Conservation (phyloP, 139 green algal species). For the Zygnema cylindricum region DNA sequence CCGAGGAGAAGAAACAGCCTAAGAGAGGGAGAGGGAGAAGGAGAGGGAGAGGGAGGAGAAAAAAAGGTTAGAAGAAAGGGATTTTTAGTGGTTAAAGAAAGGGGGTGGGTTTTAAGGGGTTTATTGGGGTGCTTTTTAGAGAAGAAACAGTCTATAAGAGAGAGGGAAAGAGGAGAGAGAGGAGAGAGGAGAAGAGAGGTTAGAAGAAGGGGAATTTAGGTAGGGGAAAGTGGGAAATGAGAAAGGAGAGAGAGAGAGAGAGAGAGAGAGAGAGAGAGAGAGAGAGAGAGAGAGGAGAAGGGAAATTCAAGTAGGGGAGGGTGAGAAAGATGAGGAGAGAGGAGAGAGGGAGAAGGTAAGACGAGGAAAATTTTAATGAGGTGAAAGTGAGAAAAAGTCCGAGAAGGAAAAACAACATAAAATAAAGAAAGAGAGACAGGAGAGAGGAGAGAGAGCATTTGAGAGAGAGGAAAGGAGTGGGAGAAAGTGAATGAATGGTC, state of each 20-base stretch:
- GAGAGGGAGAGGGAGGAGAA: background rate
- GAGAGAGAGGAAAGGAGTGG: slow-evolving; percentile 22
- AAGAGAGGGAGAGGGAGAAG: background rate
- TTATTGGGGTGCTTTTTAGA: background rate
- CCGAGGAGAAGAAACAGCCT: slow-evolving; percentile 41
- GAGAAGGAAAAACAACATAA: slow-evolving; percentile 3
- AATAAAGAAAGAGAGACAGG: slow-evolving; percentile 11
- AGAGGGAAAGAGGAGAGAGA: slow-evolving; percentile 24
- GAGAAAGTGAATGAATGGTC: slow-evolving; percentile 39
- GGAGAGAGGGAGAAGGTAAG: background rate
- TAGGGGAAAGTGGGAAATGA: slow-evolving; percentile 16
- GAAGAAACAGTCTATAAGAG: slow-evolving; percentile 5
- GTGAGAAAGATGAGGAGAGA: background rate
- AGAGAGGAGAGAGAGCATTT: slow-evolving; percentile 42
- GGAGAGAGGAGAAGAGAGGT: slow-evolving; percentile 29
- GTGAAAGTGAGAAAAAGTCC: background rate
- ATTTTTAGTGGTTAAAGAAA: background rate
- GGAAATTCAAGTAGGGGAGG: background rate
- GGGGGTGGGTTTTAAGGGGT: background rate
- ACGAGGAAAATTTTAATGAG: slow-evolving; percentile 3
- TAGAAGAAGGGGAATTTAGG: background rate
- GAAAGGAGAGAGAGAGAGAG: background rate
- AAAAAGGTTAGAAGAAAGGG: background rate
- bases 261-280: background rate
- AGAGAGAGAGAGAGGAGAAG: background rate